Percentiles rank a stretch among this genome's conserved stretches.
These are phyloP conservation scores for Termitomyces sp. DNA, from an alignment of 768 basidiomycete species.

Conservation along the genomic window DNA sequence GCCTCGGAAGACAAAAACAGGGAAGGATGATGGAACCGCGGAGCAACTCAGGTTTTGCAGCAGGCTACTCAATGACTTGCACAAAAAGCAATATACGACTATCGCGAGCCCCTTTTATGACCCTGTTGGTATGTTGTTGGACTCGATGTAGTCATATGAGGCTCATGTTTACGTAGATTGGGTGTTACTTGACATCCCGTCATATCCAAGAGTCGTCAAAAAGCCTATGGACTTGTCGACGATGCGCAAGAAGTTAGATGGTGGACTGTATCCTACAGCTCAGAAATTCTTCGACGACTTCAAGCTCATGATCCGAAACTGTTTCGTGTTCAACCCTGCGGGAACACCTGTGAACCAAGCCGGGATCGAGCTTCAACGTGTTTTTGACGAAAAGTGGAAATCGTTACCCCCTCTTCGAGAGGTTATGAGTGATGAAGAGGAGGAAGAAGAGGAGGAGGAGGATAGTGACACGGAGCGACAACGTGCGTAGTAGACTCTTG, in stretches of 20 bases:
- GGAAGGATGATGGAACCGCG: constrained; percentile 59
- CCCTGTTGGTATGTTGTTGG: constrained; percentile 73
- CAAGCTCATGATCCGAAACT: constrained; percentile 92
- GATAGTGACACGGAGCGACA: constrained; percentile 63
- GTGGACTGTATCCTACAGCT: constrained; percentile 69
- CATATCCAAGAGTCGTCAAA: constrained; percentile 85
- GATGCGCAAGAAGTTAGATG: constrained; percentile 81
- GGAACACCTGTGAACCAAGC: constrained; percentile 84
- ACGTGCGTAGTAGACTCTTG: constrained; percentile 41
- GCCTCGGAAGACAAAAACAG: constrained; percentile 52
- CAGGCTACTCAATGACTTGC: constrained; percentile 69
- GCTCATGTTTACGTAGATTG: constrained; percentile 46
- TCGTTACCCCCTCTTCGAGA: constrained; percentile 58
- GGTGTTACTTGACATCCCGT: constrained; percentile 71
- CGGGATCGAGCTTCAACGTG: constrained; percentile 75
- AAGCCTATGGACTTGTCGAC: constrained; percentile 93
- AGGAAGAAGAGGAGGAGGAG: constrained; percentile 62
- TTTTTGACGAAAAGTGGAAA: constrained; percentile 94
- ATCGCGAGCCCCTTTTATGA: constrained; percentile 85
- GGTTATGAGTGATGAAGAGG: constrained; percentile 55
- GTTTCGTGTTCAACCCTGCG: constrained; percentile 85
- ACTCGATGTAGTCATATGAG: constrained; percentile 3
- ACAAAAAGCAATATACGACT: constrained; percentile 70
- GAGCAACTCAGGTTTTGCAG: constrained; percentile 84
- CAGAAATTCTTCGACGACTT: constrained; percentile 86